These are phyloP conservation scores for Cryptosporidium meleagridis DNA, from an alignment of 169 alveolate genomes.

Conservation along the genomic window DNA sequence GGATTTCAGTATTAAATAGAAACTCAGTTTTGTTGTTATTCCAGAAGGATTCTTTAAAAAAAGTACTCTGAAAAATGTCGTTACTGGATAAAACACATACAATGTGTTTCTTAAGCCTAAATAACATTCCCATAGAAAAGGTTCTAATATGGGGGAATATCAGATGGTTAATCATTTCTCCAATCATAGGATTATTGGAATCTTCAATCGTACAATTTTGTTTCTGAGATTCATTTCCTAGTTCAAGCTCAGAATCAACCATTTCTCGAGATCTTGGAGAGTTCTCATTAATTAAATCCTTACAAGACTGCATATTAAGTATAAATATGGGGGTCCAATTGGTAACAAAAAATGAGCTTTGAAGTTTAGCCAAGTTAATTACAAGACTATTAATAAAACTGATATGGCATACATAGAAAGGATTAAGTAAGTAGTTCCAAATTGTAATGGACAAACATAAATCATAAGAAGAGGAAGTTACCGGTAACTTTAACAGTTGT, in stretches of 20 bases:
- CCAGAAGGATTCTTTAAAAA: slow-evolving; percentile 21
- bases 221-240: background rate
- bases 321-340: slow-evolving; percentile 64
- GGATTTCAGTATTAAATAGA: background rate
- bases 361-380: slow-evolving; percentile 26
- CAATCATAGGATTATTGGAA: slow-evolving; percentile 18
- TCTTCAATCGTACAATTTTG: background rate
- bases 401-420: slow-evolving; percentile 4
- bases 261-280: slow-evolving; percentile 9
- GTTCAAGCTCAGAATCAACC: background rate
- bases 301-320: background rate
- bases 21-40: slow-evolving; percentile 1
- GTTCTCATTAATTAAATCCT: background rate
- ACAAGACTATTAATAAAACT: slow-evolving; percentile 31
- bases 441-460: slow-evolving; percentile 33
- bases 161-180: background rate
- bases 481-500: slow-evolving; percentile 47
- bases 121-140: slow-evolving; percentile 24
- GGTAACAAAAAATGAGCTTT: slow-evolving; percentile 10
- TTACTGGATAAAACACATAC: slow-evolving; percentile 1
- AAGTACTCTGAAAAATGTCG: background rate
- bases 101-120: slow-evolving; percentile 27
- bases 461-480: slow-evolving; percentile 53
- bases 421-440: slow-evolving; percentile 56
- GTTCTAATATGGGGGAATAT: slow-evolving; percentile 14